Evolutionary conservation across 129 eudicot genomes (phyloP), one percentile per base, ranked within the genome.

Genomic region (Lactuca sativa): DNA sequence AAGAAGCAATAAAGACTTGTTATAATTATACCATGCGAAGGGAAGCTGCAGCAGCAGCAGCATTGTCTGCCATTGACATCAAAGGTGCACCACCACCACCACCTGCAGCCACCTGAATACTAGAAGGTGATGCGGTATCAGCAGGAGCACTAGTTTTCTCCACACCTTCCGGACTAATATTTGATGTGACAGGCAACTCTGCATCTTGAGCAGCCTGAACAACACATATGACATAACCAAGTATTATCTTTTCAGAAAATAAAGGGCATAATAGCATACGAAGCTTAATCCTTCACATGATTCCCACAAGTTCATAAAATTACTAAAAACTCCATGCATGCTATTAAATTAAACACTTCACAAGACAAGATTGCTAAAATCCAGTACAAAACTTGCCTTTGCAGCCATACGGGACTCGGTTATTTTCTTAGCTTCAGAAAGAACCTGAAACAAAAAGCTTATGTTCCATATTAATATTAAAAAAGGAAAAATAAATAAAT

Each of bases 391-490:
- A 69, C 82, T 80, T 81, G 78, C 98, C 98, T 84, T 92, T n/a
- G 88, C 85, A 80, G 93, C 83, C 81, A 84, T 77, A 31, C 92
- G 95, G 6, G 90, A 77, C 83, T 89, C 96, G n/a, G 81, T 54
- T 61, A 92, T 92, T 78, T 72, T 89, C 81, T 89, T 92, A 25
- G 98, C 96, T 80, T 89, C 95, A 71, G 96, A 86, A 83, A 89
- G 85, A 85, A 92, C 84, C 96, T 90, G 72, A 65, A 33, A 70
- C 59, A 69, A 60, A 59, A 47, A 30, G 59, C 56, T 44, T 64
- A 62, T 25, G 30, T 25, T 25, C 30, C 30, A 25, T 25, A 25
- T 25, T 25, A 25, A 25, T 25, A 25, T 25, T 25, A 25, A 25
- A 61, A 21, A 21, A 21, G 21, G 21, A 21, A 21, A 21, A 21